Base-by-base conservation (phyloP, 148 eudicot genomes). In the Gaultheria prostrata region DNA sequence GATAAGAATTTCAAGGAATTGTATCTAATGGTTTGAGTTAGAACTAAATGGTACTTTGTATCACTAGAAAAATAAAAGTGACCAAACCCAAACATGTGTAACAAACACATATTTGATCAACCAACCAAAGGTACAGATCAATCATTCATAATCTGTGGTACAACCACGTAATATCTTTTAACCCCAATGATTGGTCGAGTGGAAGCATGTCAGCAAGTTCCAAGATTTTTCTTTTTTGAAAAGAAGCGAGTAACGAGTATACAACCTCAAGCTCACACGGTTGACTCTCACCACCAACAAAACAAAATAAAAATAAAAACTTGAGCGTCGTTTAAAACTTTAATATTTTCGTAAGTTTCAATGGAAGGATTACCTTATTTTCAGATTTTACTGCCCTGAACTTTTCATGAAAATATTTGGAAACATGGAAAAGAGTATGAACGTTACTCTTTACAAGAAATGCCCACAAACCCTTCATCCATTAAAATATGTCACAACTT, bases 381-480 rank as follows among this genome's bases (percentile, higher is more conserved):
- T 5, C 43, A 39, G 43, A 39, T 39, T 39, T 39, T 39, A 39
- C 43, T 39, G 43, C 43, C 43, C 43, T 39, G 43, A 6, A 39
- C 43, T 39, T 5, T 39, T 39, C 43, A 6, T 39, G 4, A 39
- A 39, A 39, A 39, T 5, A 39, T 39, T 39, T 39, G 43, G 43
- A 53, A 48, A 51, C 6, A 61, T 71, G 43, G 28, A 18, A 32
- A 24, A 79, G 1, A 70, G 15, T 0, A 15, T 2, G n/a, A 57
- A 65, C 69, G 61, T 65, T 21, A 33, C 53, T 45, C 46, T 14
- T 79, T 71, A n/a, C 33, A 80, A 80, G 57, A 74, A 26, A n/a
- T 53, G 70, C 51, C 82, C 50, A 61, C 39, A 49, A 75, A 50
- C n/a, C 63, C 78, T 26, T 8, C 28, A 32, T 14, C 46, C 67